Evolutionary conservation across 257 asterid genomes (phyloP), one percentile per base, ranked within the genome.

Genomic region (Capsicum baccatum): DNA sequence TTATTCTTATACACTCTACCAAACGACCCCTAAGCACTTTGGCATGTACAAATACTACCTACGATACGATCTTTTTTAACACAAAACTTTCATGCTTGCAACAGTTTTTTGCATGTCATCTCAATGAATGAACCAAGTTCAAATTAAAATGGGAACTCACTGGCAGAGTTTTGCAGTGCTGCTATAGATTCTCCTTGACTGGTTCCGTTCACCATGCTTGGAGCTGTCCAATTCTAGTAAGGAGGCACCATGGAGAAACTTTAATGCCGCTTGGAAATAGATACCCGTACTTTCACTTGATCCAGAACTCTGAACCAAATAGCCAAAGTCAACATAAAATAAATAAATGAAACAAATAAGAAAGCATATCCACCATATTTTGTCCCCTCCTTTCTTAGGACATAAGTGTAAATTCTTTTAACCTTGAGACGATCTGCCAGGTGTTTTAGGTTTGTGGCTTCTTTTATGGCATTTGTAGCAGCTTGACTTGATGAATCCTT

Each of bases 81-180:
- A 74, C 62, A 50, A 74, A 26, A 74, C 19, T 21, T 48, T 55
- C 82, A 78, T 78, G 50, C 66, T 78, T 78, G 52, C 82, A 54
- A 33, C 66, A 37, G 21, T 13, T 26, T 33, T 78, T 54, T 54
- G 82, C 66, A 33, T 8, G 50, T 33, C 80, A 17, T 55, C 66
- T 78, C 64, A 78, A 54, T 33, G 50, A 78, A 78, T 78, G 64
- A 78, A 54, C 62, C 62, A 13, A 54, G 15, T 78, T 14, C 50
- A 78, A 14, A 42, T 54, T 54, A 21, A 52, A 21, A 76, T 62
- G 54, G 82, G 60, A 84, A 89, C 99, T 90, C 89, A 97, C 99
- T 91, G 98, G 98, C 97, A 95, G 83, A 97, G 94, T 86, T 95
- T 94, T 79, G 99, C 99, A 11, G 99, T 97, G 93, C 94, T 92